Percentiles rank a stretch among this genome's conserved stretches.
Conservation (phyloP, 768 basidiomycete species). For the Lactarius evosmus region DNA sequence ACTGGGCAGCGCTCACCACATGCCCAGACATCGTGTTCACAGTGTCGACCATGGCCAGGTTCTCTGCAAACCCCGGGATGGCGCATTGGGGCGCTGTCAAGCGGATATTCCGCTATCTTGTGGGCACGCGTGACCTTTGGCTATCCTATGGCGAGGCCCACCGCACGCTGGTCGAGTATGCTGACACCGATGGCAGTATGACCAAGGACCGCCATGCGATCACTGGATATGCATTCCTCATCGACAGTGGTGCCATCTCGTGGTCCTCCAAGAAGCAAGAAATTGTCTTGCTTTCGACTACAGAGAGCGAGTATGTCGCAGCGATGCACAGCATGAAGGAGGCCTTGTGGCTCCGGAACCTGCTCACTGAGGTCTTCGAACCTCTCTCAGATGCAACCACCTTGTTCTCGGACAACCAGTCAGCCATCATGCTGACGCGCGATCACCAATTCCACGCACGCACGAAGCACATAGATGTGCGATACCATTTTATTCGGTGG, state of each 20-base stretch:
- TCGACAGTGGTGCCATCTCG: not conserved
- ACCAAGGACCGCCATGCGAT: too few relatives aligned
- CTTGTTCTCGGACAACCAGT: too few relatives aligned
- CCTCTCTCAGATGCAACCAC: too few relatives aligned
- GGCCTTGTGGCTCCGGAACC: too few relatives aligned
- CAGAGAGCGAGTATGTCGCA: not conserved
- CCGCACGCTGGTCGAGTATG: not conserved
- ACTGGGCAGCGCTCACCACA: not conserved
- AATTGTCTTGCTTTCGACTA: not conserved
- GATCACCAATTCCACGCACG: too few relatives aligned
- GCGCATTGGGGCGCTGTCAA: not conserved
- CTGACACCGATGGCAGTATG: not conserved
- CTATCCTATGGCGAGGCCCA: not conserved
- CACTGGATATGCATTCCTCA: not conserved
- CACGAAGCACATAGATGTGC: not conserved
- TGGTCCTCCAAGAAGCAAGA: not conserved
- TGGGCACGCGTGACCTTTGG: not conserved
- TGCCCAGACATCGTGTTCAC: too few relatives aligned
- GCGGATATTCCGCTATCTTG: not conserved
- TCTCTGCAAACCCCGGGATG: not conserved
- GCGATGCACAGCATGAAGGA: not conserved
- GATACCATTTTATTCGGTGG: not conserved
- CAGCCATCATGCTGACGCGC: too few relatives aligned
- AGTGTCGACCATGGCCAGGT: not conserved
- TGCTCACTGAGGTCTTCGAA: too few relatives aligned